A percentile compares a stretch with the other conserved stretches of the same genome.
phyloP scores from a whole-genome alignment of 2,329 filamentous ascomycete genomes.

The Ascochyta lentis region DNA sequence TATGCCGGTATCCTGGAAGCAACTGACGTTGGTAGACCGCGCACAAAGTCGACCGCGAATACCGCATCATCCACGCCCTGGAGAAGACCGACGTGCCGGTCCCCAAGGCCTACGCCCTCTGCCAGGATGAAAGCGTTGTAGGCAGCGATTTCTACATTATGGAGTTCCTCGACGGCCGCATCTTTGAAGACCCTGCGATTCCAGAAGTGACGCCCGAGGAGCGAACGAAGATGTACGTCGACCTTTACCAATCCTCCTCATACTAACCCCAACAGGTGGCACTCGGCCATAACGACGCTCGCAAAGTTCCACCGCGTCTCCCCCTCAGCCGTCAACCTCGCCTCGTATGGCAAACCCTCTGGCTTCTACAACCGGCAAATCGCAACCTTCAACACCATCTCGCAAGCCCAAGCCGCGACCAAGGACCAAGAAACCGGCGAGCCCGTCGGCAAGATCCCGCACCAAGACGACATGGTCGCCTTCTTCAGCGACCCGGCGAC shows the following conservation, averaged over 20 bases:
- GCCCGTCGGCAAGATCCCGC: slow-evolving; percentile 80
- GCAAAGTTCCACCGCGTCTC: slow-evolving; percentile 83
- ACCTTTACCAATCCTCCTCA: not conserved
- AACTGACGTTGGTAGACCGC: slow-evolving; percentile 67
- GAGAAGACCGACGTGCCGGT: slow-evolving; percentile 82
- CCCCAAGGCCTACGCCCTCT: slow-evolving; percentile 82
- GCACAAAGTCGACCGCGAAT: slow-evolving; percentile 96
- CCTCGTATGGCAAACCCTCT: slow-evolving; percentile 71
- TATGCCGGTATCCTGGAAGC: too few relatives aligned
- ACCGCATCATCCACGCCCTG: slow-evolving; percentile 86
- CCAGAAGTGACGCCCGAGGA: slow-evolving; percentile 73
- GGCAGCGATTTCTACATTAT: slow-evolving; percentile 97
- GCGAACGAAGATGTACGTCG: slow-evolving; percentile 70
- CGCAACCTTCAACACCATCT: slow-evolving; percentile 80
- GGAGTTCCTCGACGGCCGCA: slow-evolving; percentile 92
- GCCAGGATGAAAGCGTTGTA: slow-evolving; percentile 79
- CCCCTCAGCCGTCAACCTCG: slow-evolving; percentile 70
- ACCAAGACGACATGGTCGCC: slow-evolving; percentile 77
- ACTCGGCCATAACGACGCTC: slow-evolving; percentile 80
- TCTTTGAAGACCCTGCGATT: slow-evolving; percentile 87
- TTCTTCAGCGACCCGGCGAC: slow-evolving; percentile 75
- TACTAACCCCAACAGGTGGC: slow-evolving; percentile 66
- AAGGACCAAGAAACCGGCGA: slow-evolving; percentile 78
- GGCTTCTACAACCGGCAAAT: slow-evolving; percentile 90
- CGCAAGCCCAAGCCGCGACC: slow-evolving; percentile 75